Evolutionary conservation across 2,329 filamentous ascomycete genomes (phyloP).

Genomic region (Penicillium sp.): DNA sequence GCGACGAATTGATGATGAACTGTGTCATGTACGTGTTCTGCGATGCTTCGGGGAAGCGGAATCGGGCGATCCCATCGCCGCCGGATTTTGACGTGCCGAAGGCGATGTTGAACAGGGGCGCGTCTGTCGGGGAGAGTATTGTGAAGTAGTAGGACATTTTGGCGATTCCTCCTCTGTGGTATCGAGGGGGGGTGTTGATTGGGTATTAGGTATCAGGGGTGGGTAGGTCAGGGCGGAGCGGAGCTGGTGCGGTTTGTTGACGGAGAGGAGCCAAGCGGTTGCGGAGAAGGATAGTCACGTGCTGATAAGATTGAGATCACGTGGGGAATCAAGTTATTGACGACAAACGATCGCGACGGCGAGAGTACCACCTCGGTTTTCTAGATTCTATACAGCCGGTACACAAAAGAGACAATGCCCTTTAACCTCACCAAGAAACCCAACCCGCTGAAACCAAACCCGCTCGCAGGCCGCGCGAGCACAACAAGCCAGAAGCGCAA

Average conservation of each 20-base stretch:
- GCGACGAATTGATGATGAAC: conserved; percentile 91
- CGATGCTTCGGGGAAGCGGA: conserved; percentile 86
- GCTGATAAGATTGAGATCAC: conserved; percentile 13
- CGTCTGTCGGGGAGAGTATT: conserved; percentile 93
- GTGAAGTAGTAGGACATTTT: conserved; percentile 98
- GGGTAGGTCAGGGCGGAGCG: neutral
- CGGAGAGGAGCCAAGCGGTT: neutral
- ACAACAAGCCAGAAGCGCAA: conserved; percentile 50
- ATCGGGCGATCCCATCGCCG: conserved; percentile 88
- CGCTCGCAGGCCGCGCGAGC: conserved; percentile 31
- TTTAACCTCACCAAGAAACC: conserved; percentile 49
- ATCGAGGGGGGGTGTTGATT: conserved; percentile 1
- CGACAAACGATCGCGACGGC: too few relatives aligned
- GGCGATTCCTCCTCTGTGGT: neutral
- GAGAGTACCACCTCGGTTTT: too few relatives aligned
- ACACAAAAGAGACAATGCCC: conserved; percentile 18
- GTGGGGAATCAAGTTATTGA: neutral
- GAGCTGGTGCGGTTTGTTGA: neutral
- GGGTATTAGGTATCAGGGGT: neutral
- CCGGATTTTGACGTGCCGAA: conserved; percentile 97
- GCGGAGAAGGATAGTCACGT: conserved; percentile 10
- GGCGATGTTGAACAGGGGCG: conserved; percentile 93
- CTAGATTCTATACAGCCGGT: too few relatives aligned
- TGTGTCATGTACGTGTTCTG: conserved; percentile 95
- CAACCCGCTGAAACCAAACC: conserved; percentile 32